A percentile compares a stretch with the other conserved stretches of the same genome.
phyloP scores from a whole-genome alignment of 441 rosid genomes.

The Raphanus hybrid region DNA sequence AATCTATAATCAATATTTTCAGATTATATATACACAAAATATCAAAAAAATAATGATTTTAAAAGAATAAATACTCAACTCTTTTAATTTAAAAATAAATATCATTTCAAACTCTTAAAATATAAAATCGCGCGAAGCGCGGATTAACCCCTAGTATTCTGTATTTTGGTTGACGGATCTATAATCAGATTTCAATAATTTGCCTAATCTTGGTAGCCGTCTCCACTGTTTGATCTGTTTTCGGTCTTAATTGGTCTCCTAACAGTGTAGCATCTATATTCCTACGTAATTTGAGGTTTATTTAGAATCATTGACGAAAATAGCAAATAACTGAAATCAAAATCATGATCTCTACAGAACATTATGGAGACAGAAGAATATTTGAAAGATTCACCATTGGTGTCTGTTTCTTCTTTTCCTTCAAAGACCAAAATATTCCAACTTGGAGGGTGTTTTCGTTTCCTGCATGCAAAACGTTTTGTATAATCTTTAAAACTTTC shows the following conservation, averaged over 20 bases:
- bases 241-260: background rate
- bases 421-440: background rate
- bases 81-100: too few species aligned
- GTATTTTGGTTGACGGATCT: background rate
- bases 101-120: too few species aligned
- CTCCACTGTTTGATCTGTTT: background rate
- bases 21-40: too few species aligned
- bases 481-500: background rate
- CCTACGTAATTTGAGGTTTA: background rate
- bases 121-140: too few species aligned
- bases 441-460: background rate
- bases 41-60: too few species aligned
- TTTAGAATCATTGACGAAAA: background rate
- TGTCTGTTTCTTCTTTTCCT: background rate
- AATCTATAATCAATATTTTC: too few species aligned
- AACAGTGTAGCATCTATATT: background rate
- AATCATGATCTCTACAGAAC: background rate
- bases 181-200: background rate
- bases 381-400: constrained; percentile 1
- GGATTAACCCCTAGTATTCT: too few species aligned
- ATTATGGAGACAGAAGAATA: background rate
- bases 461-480: constrained; percentile 10
- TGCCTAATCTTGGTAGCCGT: background rate
- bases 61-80: too few species aligned
- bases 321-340: background rate